Conservation (phyloP, 441 rosid genomes). For the Macaranga tanarius region DNA sequence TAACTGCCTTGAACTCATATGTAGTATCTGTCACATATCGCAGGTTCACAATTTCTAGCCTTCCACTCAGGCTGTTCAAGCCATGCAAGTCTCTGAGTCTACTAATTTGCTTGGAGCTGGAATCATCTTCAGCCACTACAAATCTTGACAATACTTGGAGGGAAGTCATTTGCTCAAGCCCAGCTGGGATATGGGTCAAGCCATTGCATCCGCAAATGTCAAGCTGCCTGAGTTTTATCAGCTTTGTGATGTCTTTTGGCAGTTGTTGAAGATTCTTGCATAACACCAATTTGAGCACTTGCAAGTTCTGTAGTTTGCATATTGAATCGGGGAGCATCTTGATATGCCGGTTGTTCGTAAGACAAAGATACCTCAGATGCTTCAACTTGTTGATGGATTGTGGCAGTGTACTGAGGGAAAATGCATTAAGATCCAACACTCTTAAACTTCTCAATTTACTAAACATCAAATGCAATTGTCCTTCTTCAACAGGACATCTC, state of each 20-base stretch:
- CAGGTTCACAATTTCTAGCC: background rate
- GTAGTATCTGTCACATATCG: background rate
- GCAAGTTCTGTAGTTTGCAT: background rate
- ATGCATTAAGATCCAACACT: background rate
- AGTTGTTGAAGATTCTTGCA: constrained; percentile 1
- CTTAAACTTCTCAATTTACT: constrained; percentile 16
- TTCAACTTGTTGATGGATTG: background rate
- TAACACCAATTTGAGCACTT: background rate
- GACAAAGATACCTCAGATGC: background rate
- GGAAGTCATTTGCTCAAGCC: constrained; percentile 24
- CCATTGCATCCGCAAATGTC: background rate
- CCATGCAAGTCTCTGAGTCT: constrained; percentile 20
- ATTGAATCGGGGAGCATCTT: background rate
- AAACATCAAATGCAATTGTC: background rate
- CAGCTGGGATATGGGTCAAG: constrained; percentile 26
- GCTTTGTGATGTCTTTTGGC: constrained; percentile 18
- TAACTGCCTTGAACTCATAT: constrained; percentile 16
- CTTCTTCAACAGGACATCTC: background rate
- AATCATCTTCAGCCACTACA: background rate
- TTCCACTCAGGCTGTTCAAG: constrained; percentile 25
- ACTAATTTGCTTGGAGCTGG: background rate
- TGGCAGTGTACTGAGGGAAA: background rate
- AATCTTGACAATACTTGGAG: constrained; percentile 19
- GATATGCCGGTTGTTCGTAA: background rate
- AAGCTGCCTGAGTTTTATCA: constrained; percentile 26